Evolutionary conservation across 163 green algal species (phyloP), one percentile per base, ranked within the genome.

Genomic region (Chloroidium sp.): DNA sequence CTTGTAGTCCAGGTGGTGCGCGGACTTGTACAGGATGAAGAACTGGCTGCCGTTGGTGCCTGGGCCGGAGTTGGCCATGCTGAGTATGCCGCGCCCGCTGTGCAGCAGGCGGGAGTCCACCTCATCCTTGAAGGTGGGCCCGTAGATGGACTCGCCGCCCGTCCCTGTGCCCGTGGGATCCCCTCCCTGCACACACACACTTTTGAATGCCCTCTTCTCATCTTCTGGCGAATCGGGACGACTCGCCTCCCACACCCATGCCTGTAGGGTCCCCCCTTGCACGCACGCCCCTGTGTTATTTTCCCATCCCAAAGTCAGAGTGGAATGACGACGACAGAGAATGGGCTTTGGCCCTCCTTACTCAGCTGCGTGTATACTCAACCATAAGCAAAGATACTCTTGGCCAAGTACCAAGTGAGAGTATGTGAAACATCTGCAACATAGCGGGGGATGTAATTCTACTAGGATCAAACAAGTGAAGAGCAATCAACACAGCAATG

Each of bases 11-110:
- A 98, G 87, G 88, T 98, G 95, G n/a, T 80, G 84, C 6, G 92
- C 92, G 12, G 84, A 92, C 86, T 97, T 98, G 92, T 96, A 98
- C 8, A 95, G 86, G 81, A 99, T 95, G 90, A 98, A 99, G 87
- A 99, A 99, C 90, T 99, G 94, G 68, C 36, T 78, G 74, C 90
- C 91, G 76, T 95, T 96, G 81, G 88, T 93, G 79, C 87, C 67
- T 0, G 89, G 85, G 3, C 94, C 94, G 59, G 75, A 89, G 90
- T 99, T 99, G 85, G 96, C 96, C 96, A 99, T 99, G 82, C 84
- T 90, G 13, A 99, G 83, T 10, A 98, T 85, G 62, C 96, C 96
- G 2, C 95, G 87, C n/a, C 92, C 92, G 36, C 68, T 90, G 89
- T 98, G 94, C 76, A 89, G 77, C 80, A 98, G 89, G 58, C 92